Evolutionary conservation across 1,284 basidiomycete genomes (phyloP).

Genomic region (Thelephora terrestris): DNA sequence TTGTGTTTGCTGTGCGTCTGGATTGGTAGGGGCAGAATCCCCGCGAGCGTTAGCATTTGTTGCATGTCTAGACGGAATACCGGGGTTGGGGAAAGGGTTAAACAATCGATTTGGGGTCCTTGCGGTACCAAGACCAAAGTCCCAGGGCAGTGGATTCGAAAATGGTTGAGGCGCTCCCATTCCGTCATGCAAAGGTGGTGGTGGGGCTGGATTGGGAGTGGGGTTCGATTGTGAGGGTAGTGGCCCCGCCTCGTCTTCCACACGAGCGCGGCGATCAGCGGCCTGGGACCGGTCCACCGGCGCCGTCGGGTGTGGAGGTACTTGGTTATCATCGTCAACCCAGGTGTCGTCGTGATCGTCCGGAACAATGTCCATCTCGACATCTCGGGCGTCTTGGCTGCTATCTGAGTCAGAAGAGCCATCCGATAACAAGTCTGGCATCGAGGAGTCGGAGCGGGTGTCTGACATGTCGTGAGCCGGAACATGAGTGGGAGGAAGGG

Average conservation of each 20-base stretch:
- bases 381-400: constrained; percentile 16
- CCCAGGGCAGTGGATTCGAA: background rate
- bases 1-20: background rate
- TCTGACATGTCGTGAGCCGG: constrained; percentile 5
- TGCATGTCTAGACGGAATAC: background rate
- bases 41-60: too few species aligned
- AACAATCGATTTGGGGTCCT: background rate
- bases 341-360: constrained; percentile 24
- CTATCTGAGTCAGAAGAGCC: constrained; percentile 27
- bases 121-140: background rate
- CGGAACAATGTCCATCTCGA: constrained; percentile 18
- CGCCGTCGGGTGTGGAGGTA: constrained; percentile 13
- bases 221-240: background rate
- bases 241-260: constrained; percentile 27
- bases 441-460: constrained; percentile 14
- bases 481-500: background rate
- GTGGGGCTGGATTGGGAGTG: background rate
- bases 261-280: constrained; percentile 32
- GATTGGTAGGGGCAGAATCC: too few species aligned
- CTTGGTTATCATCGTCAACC: constrained; percentile 21
- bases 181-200: background rate
- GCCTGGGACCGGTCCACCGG: background rate
- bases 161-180: background rate
- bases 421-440: constrained; percentile 33
- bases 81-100: background rate